Evolutionary conservation across 2,329 filamentous ascomycete species (phyloP).

Genomic region (Phialophora macrospora): DNA sequence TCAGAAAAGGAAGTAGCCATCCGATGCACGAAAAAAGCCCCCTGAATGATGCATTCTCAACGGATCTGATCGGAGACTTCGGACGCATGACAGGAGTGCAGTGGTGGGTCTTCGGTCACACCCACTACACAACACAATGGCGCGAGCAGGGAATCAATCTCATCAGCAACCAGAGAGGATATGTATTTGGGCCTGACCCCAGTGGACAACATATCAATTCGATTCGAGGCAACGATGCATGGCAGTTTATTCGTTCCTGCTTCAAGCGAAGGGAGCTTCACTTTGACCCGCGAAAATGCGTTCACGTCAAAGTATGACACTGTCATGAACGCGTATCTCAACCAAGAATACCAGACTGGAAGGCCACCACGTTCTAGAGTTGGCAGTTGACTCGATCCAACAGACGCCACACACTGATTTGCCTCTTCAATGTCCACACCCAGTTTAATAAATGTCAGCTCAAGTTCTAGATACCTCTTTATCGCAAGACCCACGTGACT

Average conservation of each 20-base stretch:
- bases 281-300: neutral
- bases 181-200: constrained; percentile 39
- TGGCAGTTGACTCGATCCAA: too few relatives aligned
- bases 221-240: neutral
- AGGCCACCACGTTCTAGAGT: too few relatives aligned
- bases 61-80: constrained; percentile 50
- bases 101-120: constrained; percentile 54
- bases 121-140: constrained; percentile 52
- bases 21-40: constrained; percentile 56
- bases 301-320: neutral
- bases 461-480: too few relatives aligned
- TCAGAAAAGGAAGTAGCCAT: constrained; percentile 54
- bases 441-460: too few relatives aligned
- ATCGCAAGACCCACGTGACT: too few relatives aligned
- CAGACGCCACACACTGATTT: too few relatives aligned
- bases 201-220: neutral
- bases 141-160: constrained; percentile 44
- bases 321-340: neutral
- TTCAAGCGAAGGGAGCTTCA: neutral
- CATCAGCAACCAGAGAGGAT: constrained; percentile 54
- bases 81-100: constrained; percentile 41
- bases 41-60: constrained; percentile 59
- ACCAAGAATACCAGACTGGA: neutral
- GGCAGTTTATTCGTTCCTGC: neutral
- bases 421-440: too few relatives aligned